Base-by-base conservation (phyloP, 139 green algal species). In the Coccomyxa sp. region DNA sequence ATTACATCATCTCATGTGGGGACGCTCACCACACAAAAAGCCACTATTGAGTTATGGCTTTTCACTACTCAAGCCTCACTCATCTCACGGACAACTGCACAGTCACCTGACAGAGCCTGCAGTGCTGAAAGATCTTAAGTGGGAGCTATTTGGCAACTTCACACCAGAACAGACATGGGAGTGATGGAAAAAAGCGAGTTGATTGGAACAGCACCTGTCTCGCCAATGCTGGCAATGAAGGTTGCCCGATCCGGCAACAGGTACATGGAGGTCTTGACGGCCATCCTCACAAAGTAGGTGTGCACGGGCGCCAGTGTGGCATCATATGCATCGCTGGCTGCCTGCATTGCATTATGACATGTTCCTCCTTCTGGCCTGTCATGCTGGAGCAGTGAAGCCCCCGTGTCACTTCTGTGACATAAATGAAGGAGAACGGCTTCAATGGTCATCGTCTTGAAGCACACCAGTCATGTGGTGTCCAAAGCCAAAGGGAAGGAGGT, bases 211-310 rank as follows among this genome's bases (percentile, higher is more conserved):
- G 76, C 51, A 87, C 87, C 88, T 71, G 90, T 88, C 82, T 93
- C 88, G 45, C 88, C 89, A 58, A 94, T 90, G 63, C 82, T 88
- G 13, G 80, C 27, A 21, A 95, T 74, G 81, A 95, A 95, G 32
- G 81, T 32, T 58, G 91, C 89, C 14, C 88, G 78, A 32, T 79
- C 87, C 21, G 91, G 91, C 67, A 94, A 81, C n/a, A 87, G 91
- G 76, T 92, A 84, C 87, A 95, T 91, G 82, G 89, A 88, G 10
- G 90, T 84, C 80, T 91, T 88, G 51, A 95, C 90, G 76, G 88
- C 91, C 21, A 85, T 86, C 17, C 87, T 83, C 51, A 95, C 89
- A 38, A 94, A 82, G 85, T 80, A 89, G 0, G 85, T 90, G 82
- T 95, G 91, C 4, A 93, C 89, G 27, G 82, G 82, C 25, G 89